Evolutionary conservation across 371 early-diverging fungal species (phyloP), one percentile per base, ranked within the genome.

Genomic region (Lichtheimia hyalospora): DNA sequence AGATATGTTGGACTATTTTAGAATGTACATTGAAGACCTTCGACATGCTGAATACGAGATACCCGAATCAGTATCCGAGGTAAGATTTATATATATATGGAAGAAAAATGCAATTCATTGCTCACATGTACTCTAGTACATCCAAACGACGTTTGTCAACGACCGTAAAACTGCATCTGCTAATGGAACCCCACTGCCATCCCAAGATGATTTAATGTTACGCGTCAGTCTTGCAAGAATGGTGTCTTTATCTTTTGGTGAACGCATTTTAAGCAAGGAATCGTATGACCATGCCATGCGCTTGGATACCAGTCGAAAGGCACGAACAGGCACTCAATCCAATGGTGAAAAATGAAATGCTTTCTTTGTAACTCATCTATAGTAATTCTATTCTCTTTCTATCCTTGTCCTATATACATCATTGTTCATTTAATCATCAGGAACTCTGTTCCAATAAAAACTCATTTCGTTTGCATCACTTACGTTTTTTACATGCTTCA

Each of bases 41-140:
- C 78, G 79, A 58, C 64, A 71, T 51, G 49, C 58, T 13, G 74
- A 73, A 6, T 84, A 83, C 62, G 74, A 66, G 21, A 79, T 88
- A 49, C 68, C 83, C 27, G 81, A 83, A 46, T 54, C 71, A 12
- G 73, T 85, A 43, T 82, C 86, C 10, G 75, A 84, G 73, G 84
- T 83, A 74, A 58, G 56, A 49, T 7, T 3, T 24, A 41, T 8
- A 23, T 18, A 41, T 1, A n/a, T 40, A 39, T n/a, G 15, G 12
- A 3, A 28, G 28, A 34, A 1, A 0, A 10, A 10, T 4, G 27
- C 10, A 34, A 34, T 34, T 6, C 34, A 8, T 34, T 8, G 10
- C 34, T 34, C 10, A 34, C 10, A 10, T 7, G 10, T 58, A 54
- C 1, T 23, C 5, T 66, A 83, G 84, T 75, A 83, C 65, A 86